phyloP scores from a whole-genome alignment of 148 eudicot genomes.

The Rhododendron griersonianum region DNA sequence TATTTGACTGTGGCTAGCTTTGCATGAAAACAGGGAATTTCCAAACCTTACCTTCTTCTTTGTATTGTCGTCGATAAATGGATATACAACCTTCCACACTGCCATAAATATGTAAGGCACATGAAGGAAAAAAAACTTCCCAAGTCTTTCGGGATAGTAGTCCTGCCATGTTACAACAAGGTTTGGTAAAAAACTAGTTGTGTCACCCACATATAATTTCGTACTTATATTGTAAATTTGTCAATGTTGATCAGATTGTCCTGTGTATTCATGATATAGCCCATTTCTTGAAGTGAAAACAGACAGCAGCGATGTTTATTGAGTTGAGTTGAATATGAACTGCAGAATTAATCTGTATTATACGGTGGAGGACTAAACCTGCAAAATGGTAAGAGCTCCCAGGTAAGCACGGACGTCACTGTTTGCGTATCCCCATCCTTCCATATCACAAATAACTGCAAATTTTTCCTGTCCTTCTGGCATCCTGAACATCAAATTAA shows the following conservation, averaged over 20 bases:
- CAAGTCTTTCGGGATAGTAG: slow-evolving; percentile 84
- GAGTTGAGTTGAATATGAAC: neutral
- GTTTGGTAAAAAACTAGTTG: neutral
- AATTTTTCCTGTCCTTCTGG: slow-evolving; percentile 76
- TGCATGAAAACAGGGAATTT: neutral
- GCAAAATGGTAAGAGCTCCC: slow-evolving; percentile 64
- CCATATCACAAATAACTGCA: slow-evolving; percentile 45
- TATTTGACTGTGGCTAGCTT: neutral
- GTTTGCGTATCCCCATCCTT: slow-evolving; percentile 81
- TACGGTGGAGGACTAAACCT: slow-evolving; percentile 34
- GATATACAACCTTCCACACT: slow-evolving; percentile 73
- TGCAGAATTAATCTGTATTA: neutral
- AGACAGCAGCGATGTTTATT: neutral
- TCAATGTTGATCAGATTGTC: neutral
- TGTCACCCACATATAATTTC: neutral
- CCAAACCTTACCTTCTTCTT: slow-evolving; percentile 56
- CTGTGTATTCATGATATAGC: neutral
- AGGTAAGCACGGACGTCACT: slow-evolving; percentile 64
- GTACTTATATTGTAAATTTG: neutral
- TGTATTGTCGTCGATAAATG: slow-evolving; percentile 74
- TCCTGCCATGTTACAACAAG: slow-evolving; percentile 45
- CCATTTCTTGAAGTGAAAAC: neutral
- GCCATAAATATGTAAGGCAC: slow-evolving; percentile 71
- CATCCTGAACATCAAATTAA: slow-evolving; percentile 41
- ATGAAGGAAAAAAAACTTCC: slow-evolving; percentile 55